phyloP scores from a whole-genome alignment of 2,329 filamentous ascomycete genomes.

The Dactylella cylindrospora region DNA sequence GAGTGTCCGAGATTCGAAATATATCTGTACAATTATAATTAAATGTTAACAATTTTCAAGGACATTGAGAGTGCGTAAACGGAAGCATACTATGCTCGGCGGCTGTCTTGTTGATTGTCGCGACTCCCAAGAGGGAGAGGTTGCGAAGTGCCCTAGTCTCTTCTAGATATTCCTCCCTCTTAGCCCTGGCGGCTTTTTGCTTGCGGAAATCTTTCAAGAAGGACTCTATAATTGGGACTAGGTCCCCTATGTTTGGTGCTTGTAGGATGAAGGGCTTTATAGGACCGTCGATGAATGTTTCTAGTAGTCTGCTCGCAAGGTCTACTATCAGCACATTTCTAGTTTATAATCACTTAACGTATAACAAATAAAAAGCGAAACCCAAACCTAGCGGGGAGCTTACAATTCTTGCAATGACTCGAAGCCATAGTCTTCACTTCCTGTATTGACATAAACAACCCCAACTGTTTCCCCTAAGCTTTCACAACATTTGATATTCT shows the following conservation, averaged over 20 bases:
- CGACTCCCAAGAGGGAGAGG: constrained; percentile 26
- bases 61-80: too few species aligned
- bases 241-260: constrained; percentile 14
- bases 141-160: constrained; percentile 18
- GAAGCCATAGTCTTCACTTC: neutral
- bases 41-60: neutral
- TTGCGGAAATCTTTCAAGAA: constrained; percentile 21
- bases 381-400: neutral
- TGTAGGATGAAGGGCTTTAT: constrained; percentile 21
- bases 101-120: constrained; percentile 11
- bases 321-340: too few species aligned
- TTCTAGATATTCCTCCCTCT: constrained; percentile 5
- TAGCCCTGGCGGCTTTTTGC: neutral
- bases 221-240: constrained; percentile 14
- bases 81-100: constrained; percentile 16
- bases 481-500: constrained; percentile 13
- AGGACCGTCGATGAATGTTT: neutral
- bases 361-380: too few species aligned
- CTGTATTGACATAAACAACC: constrained; percentile 8
- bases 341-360: too few species aligned
- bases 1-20: constrained; percentile 10
- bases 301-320: too few species aligned
- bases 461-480: constrained; percentile 13
- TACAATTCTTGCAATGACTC: constrained; percentile 4
- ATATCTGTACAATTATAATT: constrained; percentile 3